Conservation (phyloP, 352 stramenopile species). For the Globisporangium carolinianum region DNA sequence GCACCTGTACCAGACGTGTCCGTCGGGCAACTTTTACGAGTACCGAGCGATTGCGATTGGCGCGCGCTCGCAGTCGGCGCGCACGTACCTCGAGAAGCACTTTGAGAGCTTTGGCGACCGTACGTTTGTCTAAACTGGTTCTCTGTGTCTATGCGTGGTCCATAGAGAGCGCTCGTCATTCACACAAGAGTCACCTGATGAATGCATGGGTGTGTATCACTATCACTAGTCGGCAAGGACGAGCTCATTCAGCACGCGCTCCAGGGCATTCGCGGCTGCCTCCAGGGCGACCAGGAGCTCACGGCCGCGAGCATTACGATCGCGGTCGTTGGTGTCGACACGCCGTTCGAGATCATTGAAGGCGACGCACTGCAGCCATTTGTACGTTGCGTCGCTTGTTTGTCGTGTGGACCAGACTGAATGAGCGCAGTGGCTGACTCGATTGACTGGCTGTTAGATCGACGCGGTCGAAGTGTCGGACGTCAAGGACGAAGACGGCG, state of each 20-base stretch:
- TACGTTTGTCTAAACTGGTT: constrained; percentile 23
- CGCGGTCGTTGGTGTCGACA: constrained; percentile 91
- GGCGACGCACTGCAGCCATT: constrained; percentile 92
- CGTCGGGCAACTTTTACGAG: constrained; percentile 98
- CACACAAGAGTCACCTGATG: no score
- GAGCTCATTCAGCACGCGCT: constrained; percentile 98
- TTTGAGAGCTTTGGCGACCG: constrained; percentile 89
- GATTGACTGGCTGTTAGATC: constrained; percentile 36
- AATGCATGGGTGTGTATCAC: neutral
- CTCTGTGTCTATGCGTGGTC: neutral
- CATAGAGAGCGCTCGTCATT: no score
- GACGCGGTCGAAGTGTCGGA: constrained; percentile 82
- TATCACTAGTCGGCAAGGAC: constrained; percentile 73
- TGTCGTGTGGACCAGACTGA: no score
- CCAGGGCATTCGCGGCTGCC: constrained; percentile 93
- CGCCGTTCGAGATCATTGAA: constrained; percentile 93
- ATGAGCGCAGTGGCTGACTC: neutral
- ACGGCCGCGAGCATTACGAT: constrained; percentile 91
- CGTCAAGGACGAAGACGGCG: constrained; percentile 74
- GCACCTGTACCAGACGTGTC: constrained; percentile 98
- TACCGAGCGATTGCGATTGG: constrained; percentile 98
- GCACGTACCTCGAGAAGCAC: constrained; percentile 99
- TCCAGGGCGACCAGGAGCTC: constrained; percentile 94
- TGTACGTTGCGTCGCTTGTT: constrained; percentile 40
- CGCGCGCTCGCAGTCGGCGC: constrained; percentile 93